Conservation (phyloP, 2,329 filamentous ascomycete genomes). For the Basipetospora chlamydospora region DNA sequence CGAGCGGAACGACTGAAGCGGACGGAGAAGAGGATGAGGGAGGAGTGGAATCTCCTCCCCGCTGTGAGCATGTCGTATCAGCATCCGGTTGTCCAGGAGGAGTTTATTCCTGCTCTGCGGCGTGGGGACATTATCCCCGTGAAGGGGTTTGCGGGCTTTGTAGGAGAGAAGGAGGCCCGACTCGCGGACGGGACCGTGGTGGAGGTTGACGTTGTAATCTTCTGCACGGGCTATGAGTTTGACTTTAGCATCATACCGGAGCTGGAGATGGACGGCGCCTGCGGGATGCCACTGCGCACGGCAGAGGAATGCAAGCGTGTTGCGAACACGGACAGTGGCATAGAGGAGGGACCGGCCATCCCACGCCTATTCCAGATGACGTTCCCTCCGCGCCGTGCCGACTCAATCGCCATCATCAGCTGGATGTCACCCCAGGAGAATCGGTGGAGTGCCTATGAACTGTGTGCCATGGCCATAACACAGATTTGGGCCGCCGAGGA, state of each 20-base stretch:
- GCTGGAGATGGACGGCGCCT: constrained; percentile 2
- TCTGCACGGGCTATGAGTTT: constrained; percentile 15
- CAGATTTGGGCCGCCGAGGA: constrained; percentile 22
- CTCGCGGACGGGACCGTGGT: constrained; percentile 13
- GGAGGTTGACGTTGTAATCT: constrained; percentile 14
- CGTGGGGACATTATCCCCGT: constrained; percentile 14
- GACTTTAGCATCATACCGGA: constrained; percentile 9
- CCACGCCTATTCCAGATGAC: constrained; percentile 22
- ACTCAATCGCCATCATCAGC: constrained; percentile 21
- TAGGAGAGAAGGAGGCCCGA: constrained; percentile 12
- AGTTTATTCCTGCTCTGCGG: constrained; percentile 13
- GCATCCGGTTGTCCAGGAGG: constrained; percentile 15
- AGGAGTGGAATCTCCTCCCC: constrained; percentile 17
- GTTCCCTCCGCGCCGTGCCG: constrained; percentile 22
- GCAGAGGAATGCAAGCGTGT: neutral
- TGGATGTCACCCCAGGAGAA: constrained; percentile 17
- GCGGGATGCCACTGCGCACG: neutral
- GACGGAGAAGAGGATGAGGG: constrained; percentile 7
- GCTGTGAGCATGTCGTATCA: constrained; percentile 10
- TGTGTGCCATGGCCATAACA: constrained; percentile 22
- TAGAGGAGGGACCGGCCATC: neutral
- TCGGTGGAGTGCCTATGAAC: constrained; percentile 19
- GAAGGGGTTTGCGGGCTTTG: constrained; percentile 14
- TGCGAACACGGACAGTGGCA: neutral
- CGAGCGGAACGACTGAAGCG: constrained; percentile 1